A percentile compares a stretch with the other conserved stretches of the same genome.
Evolutionary conservation across 1,284 basidiomycete species (phyloP).

Genomic region (Fomitopsis schrenkii): DNA sequence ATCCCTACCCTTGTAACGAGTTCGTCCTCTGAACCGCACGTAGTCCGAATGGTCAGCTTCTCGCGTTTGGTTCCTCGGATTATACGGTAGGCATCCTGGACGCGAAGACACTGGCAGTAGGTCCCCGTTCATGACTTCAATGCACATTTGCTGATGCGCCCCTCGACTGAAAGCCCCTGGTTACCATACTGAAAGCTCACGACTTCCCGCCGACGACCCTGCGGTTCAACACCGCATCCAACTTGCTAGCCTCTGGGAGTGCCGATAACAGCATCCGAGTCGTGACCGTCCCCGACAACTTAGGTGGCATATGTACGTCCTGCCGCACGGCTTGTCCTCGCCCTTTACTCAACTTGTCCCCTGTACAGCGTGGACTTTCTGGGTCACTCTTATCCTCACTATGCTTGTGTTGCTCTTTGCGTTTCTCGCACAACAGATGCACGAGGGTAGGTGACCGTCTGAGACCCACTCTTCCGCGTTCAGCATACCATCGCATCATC

Average conservation of each 20-base stretch:
- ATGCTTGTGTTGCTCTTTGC: slow-evolving; percentile 33
- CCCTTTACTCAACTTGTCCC: neutral
- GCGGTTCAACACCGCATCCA: slow-evolving; percentile 81
- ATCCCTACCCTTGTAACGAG: neutral
- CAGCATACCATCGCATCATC: neutral
- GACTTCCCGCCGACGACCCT: slow-evolving; percentile 92
- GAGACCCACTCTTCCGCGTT: neutral
- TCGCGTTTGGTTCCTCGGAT: slow-evolving; percentile 90
- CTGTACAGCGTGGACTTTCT: slow-evolving; percentile 29
- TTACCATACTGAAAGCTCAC: slow-evolving; percentile 90
- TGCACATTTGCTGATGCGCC: no score
- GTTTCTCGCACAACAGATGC: slow-evolving; percentile 28
- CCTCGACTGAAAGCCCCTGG: slow-evolving; percentile 57
- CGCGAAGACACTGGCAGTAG: slow-evolving; percentile 72
- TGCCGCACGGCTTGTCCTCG: neutral
- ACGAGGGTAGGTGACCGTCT: slow-evolving; percentile 2
- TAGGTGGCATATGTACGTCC: slow-evolving; percentile 52
- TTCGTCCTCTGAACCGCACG: neutral
- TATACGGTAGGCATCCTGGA: slow-evolving; percentile 85
- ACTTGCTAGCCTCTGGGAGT: slow-evolving; percentile 86
- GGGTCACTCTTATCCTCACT: slow-evolving; percentile 30
- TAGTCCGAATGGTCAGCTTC: slow-evolving; percentile 75
- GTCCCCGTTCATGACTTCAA: slow-evolving; percentile 19
- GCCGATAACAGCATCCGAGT: slow-evolving; percentile 89
- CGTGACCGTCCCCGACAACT: slow-evolving; percentile 64